phyloP scores from a whole-genome alignment of 306 rosid genomes.

The Prunus mume region DNA sequence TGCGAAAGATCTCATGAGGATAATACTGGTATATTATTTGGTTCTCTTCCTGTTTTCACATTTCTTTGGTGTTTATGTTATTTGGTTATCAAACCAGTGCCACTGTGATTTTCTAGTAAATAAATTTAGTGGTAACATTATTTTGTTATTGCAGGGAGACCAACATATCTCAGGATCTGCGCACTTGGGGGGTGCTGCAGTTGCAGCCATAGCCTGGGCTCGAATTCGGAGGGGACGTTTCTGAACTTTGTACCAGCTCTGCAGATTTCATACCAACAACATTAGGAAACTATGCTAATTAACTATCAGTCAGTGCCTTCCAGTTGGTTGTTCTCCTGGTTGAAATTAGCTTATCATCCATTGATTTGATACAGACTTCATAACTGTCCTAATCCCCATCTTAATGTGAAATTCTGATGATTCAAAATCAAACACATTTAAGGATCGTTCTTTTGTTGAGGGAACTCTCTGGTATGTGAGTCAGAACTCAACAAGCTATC shows the following conservation, averaged over 20 bases:
- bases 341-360: too few relatives aligned
- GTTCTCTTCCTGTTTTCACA: background rate
- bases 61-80: background rate
- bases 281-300: too few relatives aligned
- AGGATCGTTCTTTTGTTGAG: too few relatives aligned
- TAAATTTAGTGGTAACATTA: background rate
- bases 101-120: background rate
- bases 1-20: constrained; percentile 62
- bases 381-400: too few relatives aligned
- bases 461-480: too few relatives aligned
- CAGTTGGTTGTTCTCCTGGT: too few relatives aligned
- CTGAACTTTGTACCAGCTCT: constrained; percentile 19
- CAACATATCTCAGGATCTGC: constrained; percentile 64
- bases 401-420: too few relatives aligned
- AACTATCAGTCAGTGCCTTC: too few relatives aligned
- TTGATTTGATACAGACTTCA: too few relatives aligned
- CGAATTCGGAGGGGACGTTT: constrained; percentile 58
- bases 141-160: constrained; percentile 55
- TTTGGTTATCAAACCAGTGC: constrained; percentile 1
- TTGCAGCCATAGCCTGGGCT: constrained; percentile 85
- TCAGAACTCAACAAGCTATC: too few relatives aligned
- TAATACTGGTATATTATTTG: constrained; percentile 46
- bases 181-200: constrained; percentile 86
- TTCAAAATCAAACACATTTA: too few relatives aligned
- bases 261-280: background rate